A percentile compares a stretch with the other conserved stretches of the same genome.
Conservation (phyloP, 192 early-diverging fungal species). For the Coemansia sp. region DNA sequence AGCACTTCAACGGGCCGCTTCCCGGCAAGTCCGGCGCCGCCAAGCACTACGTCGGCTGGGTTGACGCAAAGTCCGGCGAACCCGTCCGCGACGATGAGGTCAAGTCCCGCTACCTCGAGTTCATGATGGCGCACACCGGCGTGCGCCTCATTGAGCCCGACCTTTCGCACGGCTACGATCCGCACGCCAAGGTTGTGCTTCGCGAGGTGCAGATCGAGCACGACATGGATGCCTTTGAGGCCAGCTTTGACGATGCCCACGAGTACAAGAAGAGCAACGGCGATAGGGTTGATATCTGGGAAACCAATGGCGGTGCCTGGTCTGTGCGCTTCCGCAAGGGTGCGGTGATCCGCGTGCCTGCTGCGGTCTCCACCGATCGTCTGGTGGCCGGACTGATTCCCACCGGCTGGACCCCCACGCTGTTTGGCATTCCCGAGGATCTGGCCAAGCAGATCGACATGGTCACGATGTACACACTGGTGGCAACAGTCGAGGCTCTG, state of each 20-base stretch:
- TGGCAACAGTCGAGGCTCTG: constrained; percentile 90
- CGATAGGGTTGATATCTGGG: constrained; percentile 67
- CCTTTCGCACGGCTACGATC: constrained; percentile 83
- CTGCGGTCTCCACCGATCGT: constrained; percentile 81
- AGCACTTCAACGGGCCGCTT: constrained; percentile 65
- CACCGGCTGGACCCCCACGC: constrained; percentile 87
- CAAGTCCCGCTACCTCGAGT: constrained; percentile 87
- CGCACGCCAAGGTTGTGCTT: constrained; percentile 76
- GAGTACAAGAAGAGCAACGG: constrained; percentile 83
- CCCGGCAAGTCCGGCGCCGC: constrained; percentile 1
- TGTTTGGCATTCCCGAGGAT: constrained; percentile 90
- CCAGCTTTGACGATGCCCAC: constrained; percentile 81
- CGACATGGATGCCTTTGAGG: constrained; percentile 87
- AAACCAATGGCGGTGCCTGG: constrained; percentile 55
- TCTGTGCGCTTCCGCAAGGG: constrained; percentile 84
- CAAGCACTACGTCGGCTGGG: constrained; percentile 68
- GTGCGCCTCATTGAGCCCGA: constrained; percentile 78
- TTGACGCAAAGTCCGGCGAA: constrained; percentile 81
- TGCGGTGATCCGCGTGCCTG: constrained; percentile 82
- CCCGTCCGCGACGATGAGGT: constrained; percentile 84
- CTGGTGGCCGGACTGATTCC: constrained; percentile 85
- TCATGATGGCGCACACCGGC: constrained; percentile 76
- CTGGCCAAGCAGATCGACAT: constrained; percentile 86
- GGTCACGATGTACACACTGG: constrained; percentile 80
- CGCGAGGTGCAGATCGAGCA: constrained; percentile 89